A percentile compares a stretch with the other conserved stretches of the same genome.
These are phyloP conservation scores for Candida quercuum DNA, from an alignment of 805 yeast genomes.

Conservation along the genomic window DNA sequence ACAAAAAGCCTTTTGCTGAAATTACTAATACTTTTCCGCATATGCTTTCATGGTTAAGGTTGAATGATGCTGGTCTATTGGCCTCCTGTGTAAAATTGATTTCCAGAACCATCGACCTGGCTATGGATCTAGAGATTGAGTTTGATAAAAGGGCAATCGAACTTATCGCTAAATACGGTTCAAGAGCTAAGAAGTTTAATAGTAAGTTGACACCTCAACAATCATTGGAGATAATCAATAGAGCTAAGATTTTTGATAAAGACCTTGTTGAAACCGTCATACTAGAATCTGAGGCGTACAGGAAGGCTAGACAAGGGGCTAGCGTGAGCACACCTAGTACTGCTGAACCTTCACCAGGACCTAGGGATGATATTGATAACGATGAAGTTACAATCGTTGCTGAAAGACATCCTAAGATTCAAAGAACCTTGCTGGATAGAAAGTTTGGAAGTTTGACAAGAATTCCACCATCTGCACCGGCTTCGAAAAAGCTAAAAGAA, in stretches of 20 bases:
- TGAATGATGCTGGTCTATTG: conserved; percentile 73
- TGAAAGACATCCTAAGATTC: conserved; percentile 19
- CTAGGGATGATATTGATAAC: conserved; percentile 6
- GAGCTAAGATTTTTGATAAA: conserved; percentile 52
- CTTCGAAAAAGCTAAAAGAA: conserved; percentile 25
- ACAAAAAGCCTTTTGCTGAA: conserved; percentile 38
- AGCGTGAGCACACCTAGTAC: conserved; percentile 3
- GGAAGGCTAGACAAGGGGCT: conserved; percentile 22
- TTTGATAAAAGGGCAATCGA: conserved; percentile 50
- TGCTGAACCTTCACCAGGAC: conserved; percentile 5
- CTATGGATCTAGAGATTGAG: conserved; percentile 44
- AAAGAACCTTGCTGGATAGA: conserved; percentile 32
- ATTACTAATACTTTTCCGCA: conserved; percentile 60
- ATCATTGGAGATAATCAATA: conserved; percentile 52
- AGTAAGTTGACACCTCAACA: conserved; percentile 69
- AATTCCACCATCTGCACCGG: conserved; percentile 19
- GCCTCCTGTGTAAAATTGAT: conserved; percentile 70
- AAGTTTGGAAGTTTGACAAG: conserved; percentile 33
- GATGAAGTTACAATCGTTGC: conserved; percentile 4
- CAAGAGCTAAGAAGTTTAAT: conserved; percentile 59
- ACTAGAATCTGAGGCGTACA: conserved; percentile 34
- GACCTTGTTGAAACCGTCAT: conserved; percentile 49
- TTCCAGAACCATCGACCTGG: conserved; percentile 59
- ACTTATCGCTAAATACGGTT: conserved; percentile 57
- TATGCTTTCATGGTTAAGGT: conserved; percentile 74